phyloP scores from a whole-genome alignment of 768 basidiomycete genomes.

The Suillus cothurnatus region DNA sequence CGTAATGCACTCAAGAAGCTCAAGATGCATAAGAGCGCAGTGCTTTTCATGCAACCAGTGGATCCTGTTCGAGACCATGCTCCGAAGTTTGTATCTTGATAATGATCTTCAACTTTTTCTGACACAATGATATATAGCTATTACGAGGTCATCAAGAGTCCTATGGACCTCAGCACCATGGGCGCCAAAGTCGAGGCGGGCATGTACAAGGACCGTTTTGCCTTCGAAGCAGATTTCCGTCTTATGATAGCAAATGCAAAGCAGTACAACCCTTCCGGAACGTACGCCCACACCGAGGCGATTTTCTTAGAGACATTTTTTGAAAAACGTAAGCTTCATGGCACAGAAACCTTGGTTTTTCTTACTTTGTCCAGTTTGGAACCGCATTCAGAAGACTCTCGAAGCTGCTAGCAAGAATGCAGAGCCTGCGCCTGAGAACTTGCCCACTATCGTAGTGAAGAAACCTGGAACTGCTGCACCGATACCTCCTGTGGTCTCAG shows the following conservation, averaged over 20 bases:
- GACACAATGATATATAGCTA: conserved; percentile 55
- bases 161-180: conserved; percentile 95
- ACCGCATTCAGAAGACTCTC: conserved; percentile 80
- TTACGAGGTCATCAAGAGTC: conserved; percentile 85
- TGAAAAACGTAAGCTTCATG: conserved; percentile 69
- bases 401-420: conserved; percentile 60
- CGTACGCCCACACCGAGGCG: conserved; percentile 75
- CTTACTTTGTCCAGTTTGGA: conserved; percentile 65
- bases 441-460: conserved; percentile 30
- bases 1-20: conserved; percentile 82
- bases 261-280: conserved; percentile 75
- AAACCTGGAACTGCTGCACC: conserved; percentile 13
- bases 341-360: conserved; percentile 5
- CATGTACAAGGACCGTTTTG: conserved; percentile 81
- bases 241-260: conserved; percentile 89
- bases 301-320: conserved; percentile 78
- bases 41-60: conserved; percentile 85
- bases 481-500: conserved; percentile 6
- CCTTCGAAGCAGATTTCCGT: conserved; percentile 83
- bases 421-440: conserved; percentile 21
- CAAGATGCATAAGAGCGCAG: conserved; percentile 69
- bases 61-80: conserved; percentile 93
- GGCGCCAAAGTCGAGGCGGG: conserved; percentile 84
- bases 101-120: conserved; percentile 7
- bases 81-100: conserved; percentile 58